phyloP scores from a whole-genome alignment of 1,284 basidiomycete species.

The Cutaneotrichosporon curvatum region DNA sequence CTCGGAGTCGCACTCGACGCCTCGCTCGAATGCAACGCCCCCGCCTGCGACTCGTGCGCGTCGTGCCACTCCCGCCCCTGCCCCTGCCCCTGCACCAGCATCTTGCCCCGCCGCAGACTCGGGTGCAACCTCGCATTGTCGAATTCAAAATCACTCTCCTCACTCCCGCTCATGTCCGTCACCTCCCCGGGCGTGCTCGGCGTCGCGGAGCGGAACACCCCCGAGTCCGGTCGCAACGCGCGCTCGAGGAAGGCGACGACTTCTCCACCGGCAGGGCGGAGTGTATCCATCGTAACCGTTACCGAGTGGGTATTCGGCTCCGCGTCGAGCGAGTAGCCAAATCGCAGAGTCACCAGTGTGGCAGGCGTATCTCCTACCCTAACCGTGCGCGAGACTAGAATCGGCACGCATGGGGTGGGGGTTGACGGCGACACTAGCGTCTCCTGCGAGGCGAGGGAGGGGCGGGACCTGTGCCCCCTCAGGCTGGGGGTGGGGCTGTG shows the following conservation, averaged over 20 bases:
- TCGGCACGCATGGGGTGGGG: background rate
- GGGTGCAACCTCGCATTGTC: constrained; percentile 22
- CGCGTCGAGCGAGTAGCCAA: constrained; percentile 23
- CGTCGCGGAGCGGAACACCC: too few species aligned
- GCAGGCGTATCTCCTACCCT: constrained; percentile 3
- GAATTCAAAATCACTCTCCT: constrained; percentile 27
- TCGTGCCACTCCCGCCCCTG: too few species aligned
- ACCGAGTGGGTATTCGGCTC: constrained; percentile 23
- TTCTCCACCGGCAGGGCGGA: constrained; percentile 17
- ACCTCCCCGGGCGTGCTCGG: constrained; percentile 18
- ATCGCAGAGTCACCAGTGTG: constrained; percentile 24
- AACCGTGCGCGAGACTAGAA: constrained; percentile 8
- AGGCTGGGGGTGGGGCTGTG: too few species aligned
- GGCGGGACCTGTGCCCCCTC: too few species aligned
- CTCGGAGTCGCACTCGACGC: background rate
- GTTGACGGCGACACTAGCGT: background rate
- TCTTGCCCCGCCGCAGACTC: too few species aligned
- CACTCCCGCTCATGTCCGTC: constrained; percentile 28
- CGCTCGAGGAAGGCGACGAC: constrained; percentile 22
- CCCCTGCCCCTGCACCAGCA: too few species aligned
- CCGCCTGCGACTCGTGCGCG: too few species aligned
- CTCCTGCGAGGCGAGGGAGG: background rate
- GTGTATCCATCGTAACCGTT: constrained; percentile 22
- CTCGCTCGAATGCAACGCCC: too few species aligned
- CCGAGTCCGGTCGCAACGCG: too few species aligned